Evolutionary conservation across 2,329 filamentous ascomycete species (phyloP).

Genomic region (Stemphylium vesicarium): DNA sequence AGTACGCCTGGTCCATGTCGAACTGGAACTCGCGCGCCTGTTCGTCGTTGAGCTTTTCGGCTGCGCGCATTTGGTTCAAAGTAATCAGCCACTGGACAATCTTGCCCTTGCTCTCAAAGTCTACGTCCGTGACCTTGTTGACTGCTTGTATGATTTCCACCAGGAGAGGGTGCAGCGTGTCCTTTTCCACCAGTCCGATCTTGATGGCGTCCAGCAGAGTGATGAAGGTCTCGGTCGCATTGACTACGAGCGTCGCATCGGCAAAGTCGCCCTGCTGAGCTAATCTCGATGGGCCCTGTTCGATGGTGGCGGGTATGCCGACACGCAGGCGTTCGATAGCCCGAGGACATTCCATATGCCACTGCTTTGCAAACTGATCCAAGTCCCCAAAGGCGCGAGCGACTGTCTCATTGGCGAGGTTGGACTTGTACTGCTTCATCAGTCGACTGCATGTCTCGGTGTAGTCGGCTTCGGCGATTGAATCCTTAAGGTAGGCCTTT

Average conservation of each 20-base stretch:
- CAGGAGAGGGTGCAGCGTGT: constrained; percentile 92
- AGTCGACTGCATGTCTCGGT: constrained; percentile 94
- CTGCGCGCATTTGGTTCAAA: constrained; percentile 96
- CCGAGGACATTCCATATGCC: constrained; percentile 93
- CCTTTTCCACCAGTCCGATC: constrained; percentile 90
- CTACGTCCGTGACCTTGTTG: constrained; percentile 93
- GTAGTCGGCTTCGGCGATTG: constrained; percentile 88
- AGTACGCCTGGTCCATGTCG: constrained; percentile 93
- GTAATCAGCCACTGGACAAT: constrained; percentile 99
- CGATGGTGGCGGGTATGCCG: constrained; percentile 85
- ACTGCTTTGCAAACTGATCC: constrained; percentile 88
- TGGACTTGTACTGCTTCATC: constrained; percentile 95
- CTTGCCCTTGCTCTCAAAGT: constrained; percentile 95
- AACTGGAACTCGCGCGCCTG: constrained; percentile 88
- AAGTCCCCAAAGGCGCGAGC: constrained; percentile 84
- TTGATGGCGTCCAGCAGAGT: constrained; percentile 95
- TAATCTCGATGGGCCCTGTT: constrained; percentile 58
- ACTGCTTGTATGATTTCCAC: constrained; percentile 97
- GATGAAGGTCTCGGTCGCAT: constrained; percentile 97
- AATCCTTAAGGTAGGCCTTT: constrained; percentile 96
- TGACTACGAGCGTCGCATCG: constrained; percentile 74
- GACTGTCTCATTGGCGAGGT: constrained; percentile 89
- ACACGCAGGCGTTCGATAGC: constrained; percentile 92
- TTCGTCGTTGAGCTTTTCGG: constrained; percentile 85
- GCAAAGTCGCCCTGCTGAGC: constrained; percentile 50